Evolutionary conservation across 2,329 filamentous ascomycete genomes (phyloP), one percentile per base, ranked within the genome.

Genomic region (Colletotrichum incanum): DNA sequence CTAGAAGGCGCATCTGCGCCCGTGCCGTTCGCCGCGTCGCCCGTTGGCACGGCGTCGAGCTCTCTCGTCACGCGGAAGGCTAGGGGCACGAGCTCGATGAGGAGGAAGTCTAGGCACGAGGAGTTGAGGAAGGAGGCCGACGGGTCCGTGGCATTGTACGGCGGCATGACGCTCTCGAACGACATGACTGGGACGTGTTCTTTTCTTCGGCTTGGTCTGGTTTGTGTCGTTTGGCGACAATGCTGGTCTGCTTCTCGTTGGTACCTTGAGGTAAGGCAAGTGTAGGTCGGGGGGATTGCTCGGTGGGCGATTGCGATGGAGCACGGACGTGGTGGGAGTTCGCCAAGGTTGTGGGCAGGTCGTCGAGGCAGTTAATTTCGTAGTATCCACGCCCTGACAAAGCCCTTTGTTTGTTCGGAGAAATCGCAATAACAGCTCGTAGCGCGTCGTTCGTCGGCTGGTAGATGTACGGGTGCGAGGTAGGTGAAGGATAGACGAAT

Each of bases 21-120:
- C 5, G 49, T 18, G 11, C 37, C 26, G 18, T 43, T 64, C n/a
- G 70, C 75, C 61, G 72, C 65, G 64, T 76, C 63, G 52, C 78
- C 76, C 71, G 86, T 81, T 72, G 87, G 82, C 64, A 83, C 80
- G 39, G 84, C 84, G 71, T 91, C 90, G 5, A 94, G 87, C 78
- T 96, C 92, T 78, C 92, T 90, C 28, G 94, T 92, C 74, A 98
- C 88, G 75, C 96, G 92, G 82, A 97, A 94, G 6, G 96, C 94
- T 86, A 98, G 93, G 49, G 96, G 96, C 20, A 99, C 96, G 67
- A 99, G 90, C 85, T 99, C 96, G 80, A 98, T 98, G 77, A 99
- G 90, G 68, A 99, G 90, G 77, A 99, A 93, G 83, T 99, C 96
- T 78, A 99, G 91, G 81, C 93, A 95, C 59, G 96, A 96, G 69